Percentiles rank a stretch among this genome's conserved stretches.
These are phyloP conservation scores for Macrolepiota fuliginosa DNA, from an alignment of 768 basidiomycete species.

Conservation along the genomic window DNA sequence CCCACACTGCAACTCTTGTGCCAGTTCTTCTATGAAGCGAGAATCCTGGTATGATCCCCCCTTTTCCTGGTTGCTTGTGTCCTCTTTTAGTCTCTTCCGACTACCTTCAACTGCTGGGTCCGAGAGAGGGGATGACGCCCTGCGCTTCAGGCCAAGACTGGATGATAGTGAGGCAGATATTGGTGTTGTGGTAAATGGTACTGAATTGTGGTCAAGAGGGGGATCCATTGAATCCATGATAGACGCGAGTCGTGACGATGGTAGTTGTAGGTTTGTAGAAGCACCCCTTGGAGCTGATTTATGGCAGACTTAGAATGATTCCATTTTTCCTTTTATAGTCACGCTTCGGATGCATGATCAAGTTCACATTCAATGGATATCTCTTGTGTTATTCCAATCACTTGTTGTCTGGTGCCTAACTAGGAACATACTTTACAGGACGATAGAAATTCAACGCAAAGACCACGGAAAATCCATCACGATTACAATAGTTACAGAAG, in stretches of 20 bases:
- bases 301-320: constrained; percentile 3
- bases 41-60: constrained; percentile 12
- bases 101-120: constrained; percentile 41
- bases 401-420: not conserved
- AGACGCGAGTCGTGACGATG: not conserved
- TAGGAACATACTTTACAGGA: not conserved
- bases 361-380: not conserved
- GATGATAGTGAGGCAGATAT: constrained; percentile 14
- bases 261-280: not conserved
- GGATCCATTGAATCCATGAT: constrained; percentile 14
- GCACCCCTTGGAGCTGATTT: constrained; percentile 10
- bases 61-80: constrained; percentile 16
- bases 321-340: constrained; percentile 4
- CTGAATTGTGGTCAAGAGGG: not conserved
- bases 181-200: constrained; percentile 10
- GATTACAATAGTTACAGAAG: not conserved
- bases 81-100: constrained; percentile 63
- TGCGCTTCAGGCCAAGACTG: constrained; percentile 47
- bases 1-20: constrained; percentile 78
- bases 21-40: constrained; percentile 57
- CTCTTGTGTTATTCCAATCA: not conserved
- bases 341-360: not conserved
- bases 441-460: not conserved
- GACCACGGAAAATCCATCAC: not conserved
- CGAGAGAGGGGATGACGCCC: constrained; percentile 59